A percentile compares a stretch with the other conserved stretches of the same genome.
These are phyloP conservation scores for Pichia sp. DNA, from an alignment of 1,139 yeast genomes.

Conservation along the genomic window DNA sequence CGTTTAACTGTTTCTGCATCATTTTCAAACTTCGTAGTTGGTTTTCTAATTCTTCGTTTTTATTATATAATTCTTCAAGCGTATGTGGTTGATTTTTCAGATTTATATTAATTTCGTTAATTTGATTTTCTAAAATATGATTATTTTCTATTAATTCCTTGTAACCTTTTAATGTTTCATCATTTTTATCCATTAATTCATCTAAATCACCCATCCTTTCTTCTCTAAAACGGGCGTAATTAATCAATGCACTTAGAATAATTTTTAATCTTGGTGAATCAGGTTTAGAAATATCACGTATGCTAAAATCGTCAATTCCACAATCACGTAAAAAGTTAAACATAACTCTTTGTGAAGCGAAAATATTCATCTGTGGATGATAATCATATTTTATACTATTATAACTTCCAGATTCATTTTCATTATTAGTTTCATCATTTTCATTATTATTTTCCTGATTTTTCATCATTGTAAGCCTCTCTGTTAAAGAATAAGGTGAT, in stretches of 20 bases:
- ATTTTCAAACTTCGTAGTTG: constrained; percentile 59
- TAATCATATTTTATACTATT: constrained; percentile 8
- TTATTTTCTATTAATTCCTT: constrained; percentile 36
- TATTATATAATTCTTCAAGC: constrained; percentile 44
- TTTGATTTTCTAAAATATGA: constrained; percentile 37
- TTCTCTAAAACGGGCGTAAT: constrained; percentile 79
- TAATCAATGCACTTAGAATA: constrained; percentile 74
- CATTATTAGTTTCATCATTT: constrained; percentile 22
- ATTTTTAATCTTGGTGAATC: constrained; percentile 60
- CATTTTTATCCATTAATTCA: constrained; percentile 50
- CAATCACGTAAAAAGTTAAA: constrained; percentile 60
- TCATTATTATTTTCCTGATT: constrained; percentile 28
- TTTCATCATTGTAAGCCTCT: constrained; percentile 21
- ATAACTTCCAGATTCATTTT: background rate
- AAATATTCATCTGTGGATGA: constrained; percentile 38
- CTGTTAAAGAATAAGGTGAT: constrained; percentile 41
- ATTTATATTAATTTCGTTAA: constrained; percentile 36
- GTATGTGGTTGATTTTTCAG: constrained; percentile 26
- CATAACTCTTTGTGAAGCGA: constrained; percentile 55
- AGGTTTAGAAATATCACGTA: constrained; percentile 66
- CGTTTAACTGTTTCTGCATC: constrained; percentile 55
- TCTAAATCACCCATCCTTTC: constrained; percentile 68
- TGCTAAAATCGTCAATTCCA: constrained; percentile 71
- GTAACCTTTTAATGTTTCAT: constrained; percentile 40
- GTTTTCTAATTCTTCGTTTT: constrained; percentile 54